Evolutionary conservation across 257 asterid species (phyloP).

Genomic region (Ballota nigra): DNA sequence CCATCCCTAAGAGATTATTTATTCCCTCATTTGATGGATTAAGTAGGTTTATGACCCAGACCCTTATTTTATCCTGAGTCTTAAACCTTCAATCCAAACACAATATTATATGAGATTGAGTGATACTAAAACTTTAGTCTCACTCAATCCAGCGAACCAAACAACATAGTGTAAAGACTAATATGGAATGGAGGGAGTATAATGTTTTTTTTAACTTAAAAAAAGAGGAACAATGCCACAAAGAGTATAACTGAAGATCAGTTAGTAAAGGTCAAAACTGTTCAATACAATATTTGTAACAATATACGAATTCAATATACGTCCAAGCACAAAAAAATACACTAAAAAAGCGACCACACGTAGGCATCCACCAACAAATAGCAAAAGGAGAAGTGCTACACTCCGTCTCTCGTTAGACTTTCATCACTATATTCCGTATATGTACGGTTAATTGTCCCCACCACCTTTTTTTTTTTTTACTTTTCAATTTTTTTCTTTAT

Average conservation of each 20-base stretch:
- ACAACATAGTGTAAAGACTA: no score
- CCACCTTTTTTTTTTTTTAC: background rate
- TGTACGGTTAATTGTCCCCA: constrained; percentile 32
- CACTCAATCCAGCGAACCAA: no score
- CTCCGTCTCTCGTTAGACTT: constrained; percentile 14
- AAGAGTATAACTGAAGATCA: background rate
- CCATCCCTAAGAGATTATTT: no score
- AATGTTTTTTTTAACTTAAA: no score
- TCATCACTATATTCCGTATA: constrained; percentile 33
- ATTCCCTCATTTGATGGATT: no score
- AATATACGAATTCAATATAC: background rate
- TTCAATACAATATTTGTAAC: background rate
- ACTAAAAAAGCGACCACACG: constrained; percentile 16
- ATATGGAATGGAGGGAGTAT: no score
- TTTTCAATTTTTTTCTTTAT: background rate
- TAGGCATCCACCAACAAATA: constrained; percentile 24
- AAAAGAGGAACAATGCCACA: background rate
- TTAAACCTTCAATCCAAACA: no score
- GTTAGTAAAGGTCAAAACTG: background rate
- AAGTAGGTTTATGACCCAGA: no score
- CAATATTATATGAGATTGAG: no score
- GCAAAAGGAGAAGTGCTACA: constrained; percentile 17
- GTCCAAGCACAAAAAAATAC: background rate
- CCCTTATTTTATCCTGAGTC: no score
- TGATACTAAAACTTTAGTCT: no score